Evolutionary conservation across 129 eudicot species (phyloP), one percentile per base, ranked within the genome.

Genomic region (Artemisia argyi): DNA sequence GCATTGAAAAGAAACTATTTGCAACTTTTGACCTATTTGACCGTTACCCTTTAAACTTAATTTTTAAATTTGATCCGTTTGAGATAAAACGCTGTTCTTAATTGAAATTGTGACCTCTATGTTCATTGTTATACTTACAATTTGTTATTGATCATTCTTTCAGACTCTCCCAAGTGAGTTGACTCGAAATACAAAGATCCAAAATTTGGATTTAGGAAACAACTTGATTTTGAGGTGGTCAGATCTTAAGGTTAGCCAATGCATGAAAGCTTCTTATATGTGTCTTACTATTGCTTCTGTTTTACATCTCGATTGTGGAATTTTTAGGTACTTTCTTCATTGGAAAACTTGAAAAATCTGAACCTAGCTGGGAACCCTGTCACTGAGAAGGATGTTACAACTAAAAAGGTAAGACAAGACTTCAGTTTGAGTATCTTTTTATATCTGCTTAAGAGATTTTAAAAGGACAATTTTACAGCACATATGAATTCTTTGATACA

Each of bases 331-430:
- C 91, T 94, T 53, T 77, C 92, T 74, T 82, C 96, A 28, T 65
- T 94, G 77, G 76, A 76, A 55, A 82, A 85, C 75, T 77, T 94
- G 73, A 90, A 78, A 84, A 90, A 86, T 73, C 79, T 90, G 63
- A 90, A 94, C 72, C 90, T 94, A 15, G 93, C 70, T 64, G 98
- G 97, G 69, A 94, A 94, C 80, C 97, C 98, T 2, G 73, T 94
- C 54, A 84, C 91, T 50, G 98, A 94, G 65, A 94, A 88, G 61
- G 96, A 77, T 15, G 81, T 73, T 53, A 73, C 81, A 57, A 67
- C 77, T 14, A 87, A 77, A 79, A 94, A 90, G 90, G 98, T 94
- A 57, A 80, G 47, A 18, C 14, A 1, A 19, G 16, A 42, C 66
- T 74, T 74, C 64, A 42, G 39, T 26, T 62, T 63, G 60, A 56